These are phyloP conservation scores for Fusarium domesticum DNA, from an alignment of 2,329 filamentous ascomycete species.

Conservation along the genomic window DNA sequence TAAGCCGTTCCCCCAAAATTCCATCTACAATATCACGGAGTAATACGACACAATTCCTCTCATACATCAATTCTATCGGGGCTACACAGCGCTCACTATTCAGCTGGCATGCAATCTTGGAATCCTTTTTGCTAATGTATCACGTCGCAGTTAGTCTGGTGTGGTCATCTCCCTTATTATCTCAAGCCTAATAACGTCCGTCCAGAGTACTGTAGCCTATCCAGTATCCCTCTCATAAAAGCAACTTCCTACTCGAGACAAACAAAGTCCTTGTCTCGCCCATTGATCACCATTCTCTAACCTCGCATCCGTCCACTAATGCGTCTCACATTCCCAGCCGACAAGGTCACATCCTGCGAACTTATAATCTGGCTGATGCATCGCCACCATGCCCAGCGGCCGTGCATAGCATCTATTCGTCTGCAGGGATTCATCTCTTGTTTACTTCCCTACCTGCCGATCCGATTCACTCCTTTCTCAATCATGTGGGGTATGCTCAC, in stretches of 20 bases:
- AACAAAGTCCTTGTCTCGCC: background rate
- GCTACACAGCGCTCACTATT: background rate
- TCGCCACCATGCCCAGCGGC: slow-evolving; percentile 1
- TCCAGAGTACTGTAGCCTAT: background rate
- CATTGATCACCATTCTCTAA: background rate
- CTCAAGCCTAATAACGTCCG: background rate
- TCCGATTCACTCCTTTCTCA: slow-evolving; percentile 1
- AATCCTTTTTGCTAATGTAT: no score
- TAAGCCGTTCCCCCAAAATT: background rate
- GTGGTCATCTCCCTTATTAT: background rate
- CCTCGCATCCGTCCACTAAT: slow-evolving; percentile 24
- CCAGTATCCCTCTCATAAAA: background rate
- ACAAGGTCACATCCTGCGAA: slow-evolving; percentile 8
- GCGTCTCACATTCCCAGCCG: slow-evolving; percentile 24
- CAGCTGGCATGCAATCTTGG: background rate
- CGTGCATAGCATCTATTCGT: background rate
- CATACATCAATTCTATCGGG: background rate
- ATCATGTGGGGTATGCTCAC: slow-evolving; percentile 10
- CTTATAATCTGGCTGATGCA: slow-evolving; percentile 10
- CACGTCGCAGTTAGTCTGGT: background rate
- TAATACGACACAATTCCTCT: background rate
- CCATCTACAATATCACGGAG: background rate
- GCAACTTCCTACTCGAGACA: background rate
- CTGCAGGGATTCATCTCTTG: slow-evolving; percentile 6
- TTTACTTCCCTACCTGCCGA: slow-evolving; percentile 8